Evolutionary conservation across 306 rosid species (phyloP).

Genomic region (Lithocarpus polystachyus): DNA sequence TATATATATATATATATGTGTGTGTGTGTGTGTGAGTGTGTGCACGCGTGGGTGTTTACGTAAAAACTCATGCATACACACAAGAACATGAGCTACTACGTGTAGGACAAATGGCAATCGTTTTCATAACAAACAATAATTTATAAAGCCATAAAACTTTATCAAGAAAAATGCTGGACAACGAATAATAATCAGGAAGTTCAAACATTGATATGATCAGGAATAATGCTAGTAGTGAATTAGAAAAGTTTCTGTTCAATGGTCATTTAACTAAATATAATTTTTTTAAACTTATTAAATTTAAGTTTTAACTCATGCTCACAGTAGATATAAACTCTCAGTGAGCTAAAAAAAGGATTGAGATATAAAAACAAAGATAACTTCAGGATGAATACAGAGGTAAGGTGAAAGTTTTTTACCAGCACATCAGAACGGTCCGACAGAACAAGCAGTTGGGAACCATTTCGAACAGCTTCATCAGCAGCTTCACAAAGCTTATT

Average conservation of each 20-base stretch:
- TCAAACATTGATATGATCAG: background rate
- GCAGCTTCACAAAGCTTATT: slow-evolving; percentile 92
- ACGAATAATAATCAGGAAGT: background rate
- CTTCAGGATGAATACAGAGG: background rate
- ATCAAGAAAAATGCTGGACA: background rate
- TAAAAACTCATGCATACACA: background rate
- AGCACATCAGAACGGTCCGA: slow-evolving; percentile 88
- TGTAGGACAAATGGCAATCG: background rate
- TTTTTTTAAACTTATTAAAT: background rate
- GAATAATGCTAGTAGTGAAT: background rate
- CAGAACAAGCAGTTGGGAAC: slow-evolving; percentile 86
- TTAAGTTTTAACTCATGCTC: background rate
- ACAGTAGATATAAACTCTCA: background rate
- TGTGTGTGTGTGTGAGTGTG: too few relatives aligned
- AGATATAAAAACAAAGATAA: background rate
- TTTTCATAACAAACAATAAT: background rate
- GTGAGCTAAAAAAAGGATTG: background rate
- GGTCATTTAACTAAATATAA: background rate
- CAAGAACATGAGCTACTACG: background rate
- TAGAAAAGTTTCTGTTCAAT: background rate
- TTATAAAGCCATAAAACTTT: background rate
- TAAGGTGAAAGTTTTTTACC: slow-evolving; percentile 43
- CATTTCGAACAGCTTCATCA: slow-evolving; percentile 98
- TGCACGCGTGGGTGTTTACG: too few relatives aligned
- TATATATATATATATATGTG: too few relatives aligned